phyloP scores from a whole-genome alignment of 257 asterid species.

The Misopates orontium region DNA sequence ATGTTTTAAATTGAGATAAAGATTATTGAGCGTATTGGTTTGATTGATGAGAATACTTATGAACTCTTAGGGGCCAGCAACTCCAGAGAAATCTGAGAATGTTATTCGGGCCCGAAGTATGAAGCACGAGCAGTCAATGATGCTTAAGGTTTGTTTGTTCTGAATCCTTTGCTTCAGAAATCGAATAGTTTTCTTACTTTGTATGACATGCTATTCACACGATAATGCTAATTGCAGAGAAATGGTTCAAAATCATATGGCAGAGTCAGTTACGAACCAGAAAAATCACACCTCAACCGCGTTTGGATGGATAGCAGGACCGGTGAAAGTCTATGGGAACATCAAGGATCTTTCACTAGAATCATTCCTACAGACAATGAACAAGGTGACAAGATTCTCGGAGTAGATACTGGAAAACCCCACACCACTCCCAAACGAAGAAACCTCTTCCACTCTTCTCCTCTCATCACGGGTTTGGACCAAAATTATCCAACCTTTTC shows the following conservation, averaged over 20 bases:
- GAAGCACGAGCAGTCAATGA: conserved; percentile 44
- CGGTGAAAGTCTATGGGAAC: conserved; percentile 29
- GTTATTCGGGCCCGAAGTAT: conserved; percentile 44
- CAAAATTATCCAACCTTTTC: conserved; percentile 55
- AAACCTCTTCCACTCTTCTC: conserved; percentile 54
- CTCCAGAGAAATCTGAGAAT: conserved; percentile 84
- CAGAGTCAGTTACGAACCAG: conserved; percentile 23
- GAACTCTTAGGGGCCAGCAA: conserved; percentile 65
- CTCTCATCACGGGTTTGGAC: conserved; percentile 51
- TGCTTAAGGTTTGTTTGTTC: conserved; percentile 58
- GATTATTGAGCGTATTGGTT: no score
- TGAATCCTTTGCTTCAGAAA: not conserved
- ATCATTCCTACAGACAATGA: conserved; percentile 35
- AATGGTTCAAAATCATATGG: conserved; percentile 43
- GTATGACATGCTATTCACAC: not conserved
- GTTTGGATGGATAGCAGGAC: conserved; percentile 20
- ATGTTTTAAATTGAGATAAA: no score
- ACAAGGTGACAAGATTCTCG: conserved; percentile 56
- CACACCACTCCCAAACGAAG: conserved; percentile 32
- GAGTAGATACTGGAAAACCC: conserved; percentile 48
- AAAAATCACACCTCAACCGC: conserved; percentile 16
- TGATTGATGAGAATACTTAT: not conserved
- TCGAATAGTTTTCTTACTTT: not conserved
- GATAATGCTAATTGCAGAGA: conserved; percentile 43
- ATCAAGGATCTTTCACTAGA: conserved; percentile 26